Conservation (phyloP, 805 yeast species). For the Monosporozyma unispora region DNA sequence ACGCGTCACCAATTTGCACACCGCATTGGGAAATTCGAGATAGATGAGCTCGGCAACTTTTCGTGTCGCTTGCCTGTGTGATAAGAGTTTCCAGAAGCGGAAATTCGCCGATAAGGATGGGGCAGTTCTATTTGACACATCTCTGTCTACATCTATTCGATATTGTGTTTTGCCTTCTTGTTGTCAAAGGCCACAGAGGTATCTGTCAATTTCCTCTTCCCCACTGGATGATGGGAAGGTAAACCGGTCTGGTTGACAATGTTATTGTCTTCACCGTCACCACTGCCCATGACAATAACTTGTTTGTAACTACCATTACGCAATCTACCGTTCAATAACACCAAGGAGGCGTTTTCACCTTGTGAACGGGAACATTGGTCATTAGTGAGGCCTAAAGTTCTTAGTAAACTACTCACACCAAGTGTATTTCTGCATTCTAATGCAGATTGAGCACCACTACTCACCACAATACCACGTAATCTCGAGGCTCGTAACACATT, state of each 20-base stretch:
- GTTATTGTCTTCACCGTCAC: slow-evolving; percentile 29
- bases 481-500: slow-evolving; percentile 76
- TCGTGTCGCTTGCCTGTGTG: background rate
- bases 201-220: background rate
- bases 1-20: background rate
- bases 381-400: slow-evolving; percentile 61
- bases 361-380: slow-evolving; percentile 52
- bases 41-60: background rate
- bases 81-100: background rate
- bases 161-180: background rate
- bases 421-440: slow-evolving; percentile 54
- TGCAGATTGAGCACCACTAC: slow-evolving; percentile 61
- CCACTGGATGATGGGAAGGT: background rate
- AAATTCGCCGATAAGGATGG: background rate
- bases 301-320: slow-evolving; percentile 73
- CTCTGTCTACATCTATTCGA: no score
- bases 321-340: slow-evolving; percentile 63
- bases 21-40: background rate
- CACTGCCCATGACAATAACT: slow-evolving; percentile 49
- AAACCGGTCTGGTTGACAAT: slow-evolving; percentile 16
- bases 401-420: slow-evolving; percentile 59
- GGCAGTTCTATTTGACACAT: background rate
- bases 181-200: background rate
- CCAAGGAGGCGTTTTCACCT: slow-evolving; percentile 52
- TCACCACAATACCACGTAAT: slow-evolving; percentile 65